Evolutionary conservation across 164 flowering plant species (phyloP).

Genomic region (Tetrastigma voinierianum): DNA sequence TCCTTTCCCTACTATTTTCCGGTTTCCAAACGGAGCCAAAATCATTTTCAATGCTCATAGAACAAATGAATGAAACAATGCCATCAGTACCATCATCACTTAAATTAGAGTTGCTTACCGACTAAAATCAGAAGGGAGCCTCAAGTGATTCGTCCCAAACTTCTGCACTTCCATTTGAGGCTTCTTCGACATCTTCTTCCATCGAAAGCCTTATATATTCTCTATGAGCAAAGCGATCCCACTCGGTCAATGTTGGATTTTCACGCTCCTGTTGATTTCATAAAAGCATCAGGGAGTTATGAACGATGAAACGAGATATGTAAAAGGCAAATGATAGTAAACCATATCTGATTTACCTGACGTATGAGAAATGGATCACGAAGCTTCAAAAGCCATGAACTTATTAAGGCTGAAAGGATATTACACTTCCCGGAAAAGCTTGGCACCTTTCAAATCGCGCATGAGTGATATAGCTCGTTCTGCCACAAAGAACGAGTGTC

Average conservation of each 20-base stretch:
- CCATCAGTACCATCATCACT: not conserved
- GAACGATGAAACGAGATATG: not conserved
- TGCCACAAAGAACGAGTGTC: conserved; percentile 36
- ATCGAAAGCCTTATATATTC: conserved; percentile 95
- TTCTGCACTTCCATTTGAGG: conserved; percentile 95
- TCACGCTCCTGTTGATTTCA: conserved; percentile 78
- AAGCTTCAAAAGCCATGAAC: conserved; percentile 93
- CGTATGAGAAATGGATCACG: conserved; percentile 98
- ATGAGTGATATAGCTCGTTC: conserved; percentile 63
- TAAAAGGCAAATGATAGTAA: too few relatives aligned
- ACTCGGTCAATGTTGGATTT: conserved; percentile 92
- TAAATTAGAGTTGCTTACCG: conserved; percentile 1
- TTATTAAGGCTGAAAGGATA: conserved; percentile 91
- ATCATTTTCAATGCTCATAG: too few relatives aligned
- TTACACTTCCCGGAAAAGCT: conserved; percentile 91
- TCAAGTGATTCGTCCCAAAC: conserved; percentile 97
- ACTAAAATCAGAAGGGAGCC: conserved; percentile 65
- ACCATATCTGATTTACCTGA: conserved; percentile 54
- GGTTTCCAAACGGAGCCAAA: too few relatives aligned
- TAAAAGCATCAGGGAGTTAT: not conserved
- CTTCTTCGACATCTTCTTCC: conserved; percentile 99
- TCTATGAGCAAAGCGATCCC: conserved; percentile 98
- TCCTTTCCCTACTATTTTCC: too few relatives aligned
- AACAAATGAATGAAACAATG: not conserved
- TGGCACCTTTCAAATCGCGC: conserved; percentile 75